phyloP scores from a whole-genome alignment of 139 green algal species.

The Pseudopediastrum boryanum region DNA sequence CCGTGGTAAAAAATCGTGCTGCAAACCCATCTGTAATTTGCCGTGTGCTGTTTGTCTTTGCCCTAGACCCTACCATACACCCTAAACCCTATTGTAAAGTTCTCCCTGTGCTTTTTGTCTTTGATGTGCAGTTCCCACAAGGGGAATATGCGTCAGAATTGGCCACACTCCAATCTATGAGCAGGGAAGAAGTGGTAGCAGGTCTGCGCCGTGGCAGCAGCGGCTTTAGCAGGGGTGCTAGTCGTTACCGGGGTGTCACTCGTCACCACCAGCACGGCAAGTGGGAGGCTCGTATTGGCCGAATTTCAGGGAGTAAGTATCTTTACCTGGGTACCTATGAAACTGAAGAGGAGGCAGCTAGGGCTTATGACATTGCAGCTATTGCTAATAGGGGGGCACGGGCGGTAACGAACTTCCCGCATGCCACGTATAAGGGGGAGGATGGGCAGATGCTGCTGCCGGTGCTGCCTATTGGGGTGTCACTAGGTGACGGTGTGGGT shows the following conservation, averaged over 20 bases:
- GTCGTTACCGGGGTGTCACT: conserved; percentile 81
- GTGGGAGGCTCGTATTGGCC: conserved; percentile 91
- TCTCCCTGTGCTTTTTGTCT: neutral
- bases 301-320: conserved; percentile 67
- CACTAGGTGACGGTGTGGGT: too few species aligned
- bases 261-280: conserved; percentile 66
- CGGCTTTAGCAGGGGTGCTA: conserved; percentile 63
- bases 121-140: conserved; percentile 57
- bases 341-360: too few species aligned
- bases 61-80: neutral
- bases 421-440: too few species aligned
- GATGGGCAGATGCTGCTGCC: too few species aligned
- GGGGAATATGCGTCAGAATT: conserved; percentile 67
- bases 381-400: too few species aligned
- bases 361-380: too few species aligned
- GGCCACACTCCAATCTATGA: conserved; percentile 47
- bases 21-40: too few species aligned
- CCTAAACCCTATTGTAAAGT: neutral
- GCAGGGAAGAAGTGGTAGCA: conserved; percentile 71
- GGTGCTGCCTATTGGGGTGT: too few species aligned
- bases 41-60: neutral
- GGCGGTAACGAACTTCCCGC: too few species aligned
- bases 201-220: conserved; percentile 61
- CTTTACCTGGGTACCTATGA: too few species aligned
- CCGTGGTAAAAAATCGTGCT: neutral